Base-by-base conservation (phyloP, 148 eudicot species). In the Arctostaphylos glauca region DNA sequence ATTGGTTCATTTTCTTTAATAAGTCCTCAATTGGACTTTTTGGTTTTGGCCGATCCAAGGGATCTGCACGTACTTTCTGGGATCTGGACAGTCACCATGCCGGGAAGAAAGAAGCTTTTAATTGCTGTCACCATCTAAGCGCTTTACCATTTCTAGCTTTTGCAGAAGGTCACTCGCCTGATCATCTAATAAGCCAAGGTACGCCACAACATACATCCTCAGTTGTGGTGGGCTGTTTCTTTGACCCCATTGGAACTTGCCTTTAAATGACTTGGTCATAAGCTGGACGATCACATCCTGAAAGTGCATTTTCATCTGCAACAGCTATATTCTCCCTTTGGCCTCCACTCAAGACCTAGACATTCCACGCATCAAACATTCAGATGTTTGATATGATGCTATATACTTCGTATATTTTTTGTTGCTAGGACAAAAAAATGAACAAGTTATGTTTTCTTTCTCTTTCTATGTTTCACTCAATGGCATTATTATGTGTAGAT, bases 261-360 rank as follows among this genome's bases (percentile, higher is more conserved):
- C 64, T 91, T 91, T 16, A n/a, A 71, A 93, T 89, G 47, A 92
- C 92, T 79, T 91, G 97, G 76, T 96, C 87, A 76, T 95, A 94
- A 68, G 89, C 95, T 5, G 79, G 73, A 8, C 88, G 89, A 80
- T 96, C 97, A 84, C 92, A 96, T 88, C 95, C 90, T 80, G 95
- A 60, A 41, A 96, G 92, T 54, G 95, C 97, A 86, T 93, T 93
- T 88, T 94, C 96, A 31, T 94, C 95, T 0, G 92, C 97, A 64
- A 90, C 92, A 41, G 90, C 86, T 21, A 89, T 86, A 9, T 80
- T 86, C 85, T 92, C 97, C 67, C 87, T 87, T 94, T 94, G 90
- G 31, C 88, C 91, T 60, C 84, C 93, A 76, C 93, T 92, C 81
- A 94, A 81, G 9, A 93, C 97, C 97, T 95, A 31, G 10, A 70